phyloP scores from a whole-genome alignment of 2,329 filamentous ascomycete species.

The Alternaria burnsii region DNA sequence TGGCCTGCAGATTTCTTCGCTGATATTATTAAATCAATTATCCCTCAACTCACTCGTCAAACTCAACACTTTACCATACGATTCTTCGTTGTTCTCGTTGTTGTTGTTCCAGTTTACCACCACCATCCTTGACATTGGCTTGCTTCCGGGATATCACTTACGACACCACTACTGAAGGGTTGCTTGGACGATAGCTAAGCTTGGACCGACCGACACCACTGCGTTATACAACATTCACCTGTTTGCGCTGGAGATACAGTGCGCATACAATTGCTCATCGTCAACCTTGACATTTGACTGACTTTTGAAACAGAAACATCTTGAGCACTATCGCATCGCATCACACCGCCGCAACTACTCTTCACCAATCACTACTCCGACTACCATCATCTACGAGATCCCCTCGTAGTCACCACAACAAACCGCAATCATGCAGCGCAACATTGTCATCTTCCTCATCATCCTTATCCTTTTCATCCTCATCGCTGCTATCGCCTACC shows the following conservation, averaged over 20 bases:
- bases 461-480: slow-evolving; percentile 63
- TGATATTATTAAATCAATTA: slow-evolving; percentile 1
- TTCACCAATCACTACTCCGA: not conserved
- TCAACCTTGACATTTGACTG: not conserved
- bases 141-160: not conserved
- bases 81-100: not conserved
- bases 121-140: slow-evolving; percentile 2
- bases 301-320: not conserved
- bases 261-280: not conserved
- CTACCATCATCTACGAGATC: not conserved
- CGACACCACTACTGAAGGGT: slow-evolving; percentile 9
- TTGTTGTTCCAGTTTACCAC: not conserved
- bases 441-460: slow-evolving; percentile 63
- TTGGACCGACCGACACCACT: not conserved
- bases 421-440: slow-evolving; percentile 57
- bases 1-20: slow-evolving; percentile 26
- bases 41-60: not conserved
- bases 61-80: not conserved
- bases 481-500: slow-evolving; percentile 59
- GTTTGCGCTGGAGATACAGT: slow-evolving; percentile 1
- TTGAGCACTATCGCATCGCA: not conserved
- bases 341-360: not conserved
- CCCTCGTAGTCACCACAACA: not conserved
- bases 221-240: not conserved
- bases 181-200: slow-evolving; percentile 18